Conservation (phyloP, 495 filamentous ascomycete genomes). For the Durotheca rogersii region DNA sequence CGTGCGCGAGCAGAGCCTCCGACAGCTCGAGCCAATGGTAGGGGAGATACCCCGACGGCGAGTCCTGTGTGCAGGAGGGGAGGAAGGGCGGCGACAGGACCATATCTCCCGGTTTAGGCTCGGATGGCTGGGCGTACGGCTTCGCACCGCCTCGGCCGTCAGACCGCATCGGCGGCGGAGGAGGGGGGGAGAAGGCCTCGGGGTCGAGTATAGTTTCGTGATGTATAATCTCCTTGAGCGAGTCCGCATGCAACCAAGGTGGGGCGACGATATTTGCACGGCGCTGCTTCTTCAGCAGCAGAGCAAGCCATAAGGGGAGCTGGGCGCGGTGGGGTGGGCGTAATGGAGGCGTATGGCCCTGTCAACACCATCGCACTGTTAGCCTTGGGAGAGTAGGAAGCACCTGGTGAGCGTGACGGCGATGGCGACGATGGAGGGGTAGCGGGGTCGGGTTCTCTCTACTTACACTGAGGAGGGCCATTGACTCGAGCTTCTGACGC, state of each 20-base stretch:
- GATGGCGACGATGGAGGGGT: conserved; percentile 24
- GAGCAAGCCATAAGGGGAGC: conserved; percentile 93
- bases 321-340: conserved; percentile 77
- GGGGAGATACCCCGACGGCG: conserved; percentile 68
- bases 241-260: conserved; percentile 75
- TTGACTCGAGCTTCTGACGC: conserved; percentile 82
- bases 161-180: conserved; percentile 57
- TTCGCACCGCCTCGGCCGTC: conserved; percentile 41
- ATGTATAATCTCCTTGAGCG: conserved; percentile 72
- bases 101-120: conserved; percentile 29
- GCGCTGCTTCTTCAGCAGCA: conserved; percentile 91
- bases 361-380: conserved; percentile 10
- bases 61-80: conserved; percentile 57
- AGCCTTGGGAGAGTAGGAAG: conserved; percentile 5
- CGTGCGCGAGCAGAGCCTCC: conserved; percentile 79
- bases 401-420: conserved; percentile 1
- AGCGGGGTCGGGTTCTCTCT: conserved; percentile 15
- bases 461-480: conserved; percentile 81
- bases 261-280: conserved; percentile 93
- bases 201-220: conserved; percentile 69
- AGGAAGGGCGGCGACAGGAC: conserved; percentile 61
- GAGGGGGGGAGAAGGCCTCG: conserved; percentile 71
- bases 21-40: conserved; percentile 93
- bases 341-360: conserved; percentile 78
- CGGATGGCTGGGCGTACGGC: conserved; percentile 28